Conservation (phyloP, 1,284 basidiomycete genomes). For the Cerrena zonata region DNA sequence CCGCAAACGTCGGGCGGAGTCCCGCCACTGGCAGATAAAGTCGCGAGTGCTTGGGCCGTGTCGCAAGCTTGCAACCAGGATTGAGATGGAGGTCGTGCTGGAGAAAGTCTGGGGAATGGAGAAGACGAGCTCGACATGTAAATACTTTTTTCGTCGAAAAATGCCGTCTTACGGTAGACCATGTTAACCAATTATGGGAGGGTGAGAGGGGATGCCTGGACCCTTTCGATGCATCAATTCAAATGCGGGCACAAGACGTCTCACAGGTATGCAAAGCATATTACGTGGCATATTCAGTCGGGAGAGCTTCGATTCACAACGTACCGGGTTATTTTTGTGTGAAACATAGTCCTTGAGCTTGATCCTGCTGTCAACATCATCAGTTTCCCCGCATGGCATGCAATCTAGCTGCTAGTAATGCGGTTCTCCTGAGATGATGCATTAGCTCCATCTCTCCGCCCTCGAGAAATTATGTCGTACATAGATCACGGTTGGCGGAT, state of each 20-base stretch:
- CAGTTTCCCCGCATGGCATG: too few relatives aligned
- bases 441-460: too few relatives aligned
- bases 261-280: not conserved
- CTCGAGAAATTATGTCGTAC: too few relatives aligned
- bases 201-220: not conserved
- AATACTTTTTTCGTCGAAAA: too few relatives aligned
- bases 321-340: too few relatives aligned
- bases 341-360: too few relatives aligned
- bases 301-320: too few relatives aligned
- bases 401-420: too few relatives aligned
- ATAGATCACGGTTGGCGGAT: too few relatives aligned
- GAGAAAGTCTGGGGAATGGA: not conserved
- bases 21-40: not conserved
- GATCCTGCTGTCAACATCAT: too few relatives aligned
- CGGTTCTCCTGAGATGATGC: too few relatives aligned
- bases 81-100: not conserved
- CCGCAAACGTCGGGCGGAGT: not conserved
- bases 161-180: not conserved
- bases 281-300: not conserved
- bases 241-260: not conserved
- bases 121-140: not conserved
- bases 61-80: not conserved
- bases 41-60: not conserved
- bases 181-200: not conserved
- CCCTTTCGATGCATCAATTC: not conserved